Conservation (phyloP, 106 monocot species). For the Iris macrosiphon region DNA sequence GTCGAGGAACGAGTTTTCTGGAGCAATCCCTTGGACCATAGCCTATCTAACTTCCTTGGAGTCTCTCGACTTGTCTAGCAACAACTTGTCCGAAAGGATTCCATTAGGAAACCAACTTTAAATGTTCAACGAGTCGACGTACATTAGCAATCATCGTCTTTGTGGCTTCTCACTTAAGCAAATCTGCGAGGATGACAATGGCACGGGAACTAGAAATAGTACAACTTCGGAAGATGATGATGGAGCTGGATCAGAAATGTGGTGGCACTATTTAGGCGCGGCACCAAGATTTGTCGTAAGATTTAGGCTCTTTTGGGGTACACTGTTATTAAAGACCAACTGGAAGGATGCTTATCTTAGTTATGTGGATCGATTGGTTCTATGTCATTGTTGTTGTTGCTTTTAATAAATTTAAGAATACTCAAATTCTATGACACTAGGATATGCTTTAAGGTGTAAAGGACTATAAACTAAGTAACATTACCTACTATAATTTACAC, state of each 20-base stretch:
- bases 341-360: neutral
- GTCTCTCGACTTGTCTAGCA: slow-evolving; percentile 17
- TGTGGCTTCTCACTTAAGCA: neutral
- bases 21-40: slow-evolving; percentile 16
- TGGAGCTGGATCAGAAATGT: too few relatives aligned
- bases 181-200: too few relatives aligned
- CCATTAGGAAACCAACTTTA: slow-evolving; percentile 7
- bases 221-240: too few relatives aligned
- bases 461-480: too few relatives aligned
- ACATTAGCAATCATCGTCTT: neutral
- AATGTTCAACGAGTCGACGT: neutral
- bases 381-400: too few relatives aligned
- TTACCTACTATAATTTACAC: too few relatives aligned
- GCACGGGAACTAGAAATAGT: neutral
- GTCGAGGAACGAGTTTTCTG: slow-evolving; percentile 14
- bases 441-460: too few relatives aligned
- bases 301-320: neutral
- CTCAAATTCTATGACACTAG: too few relatives aligned
- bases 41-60: neutral
- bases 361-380: neutral
- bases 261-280: too few relatives aligned
- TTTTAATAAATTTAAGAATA: too few relatives aligned
- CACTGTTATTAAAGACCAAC: neutral
- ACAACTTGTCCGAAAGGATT: slow-evolving; percentile 14
- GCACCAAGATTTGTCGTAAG: neutral